Evolutionary conservation across 2,329 filamentous ascomycete genomes (phyloP).

Genomic region (Cordyceps militaris): DNA sequence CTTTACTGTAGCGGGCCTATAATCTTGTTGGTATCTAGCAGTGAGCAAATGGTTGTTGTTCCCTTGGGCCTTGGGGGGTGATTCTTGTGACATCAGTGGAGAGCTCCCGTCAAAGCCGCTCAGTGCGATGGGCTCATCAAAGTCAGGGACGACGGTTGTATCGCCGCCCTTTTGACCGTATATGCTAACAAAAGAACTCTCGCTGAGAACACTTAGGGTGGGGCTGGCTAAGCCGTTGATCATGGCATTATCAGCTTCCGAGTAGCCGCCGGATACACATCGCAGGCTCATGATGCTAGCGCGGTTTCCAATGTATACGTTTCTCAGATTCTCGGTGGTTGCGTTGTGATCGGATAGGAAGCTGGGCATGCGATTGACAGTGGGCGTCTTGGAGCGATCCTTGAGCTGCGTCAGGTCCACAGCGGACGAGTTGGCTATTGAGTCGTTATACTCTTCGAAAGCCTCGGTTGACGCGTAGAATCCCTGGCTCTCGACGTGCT

Average conservation of each 20-base stretch:
- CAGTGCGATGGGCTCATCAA: slow-evolving; percentile 26
- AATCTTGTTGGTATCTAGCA: neutral
- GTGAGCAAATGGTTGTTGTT: neutral
- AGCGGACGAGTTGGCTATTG: slow-evolving; percentile 19
- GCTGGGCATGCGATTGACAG: slow-evolving; percentile 53
- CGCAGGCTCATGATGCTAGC: slow-evolving; percentile 45
- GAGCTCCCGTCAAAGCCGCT: slow-evolving; percentile 21
- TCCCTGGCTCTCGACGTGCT: slow-evolving; percentile 39
- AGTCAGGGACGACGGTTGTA: slow-evolving; percentile 18
- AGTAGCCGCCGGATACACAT: slow-evolving; percentile 36
- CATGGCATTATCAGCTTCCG: slow-evolving; percentile 27
- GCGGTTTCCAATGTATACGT: slow-evolving; percentile 46
- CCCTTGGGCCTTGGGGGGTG: slow-evolving; percentile 9
- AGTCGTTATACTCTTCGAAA: slow-evolving; percentile 17
- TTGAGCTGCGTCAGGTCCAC: slow-evolving; percentile 12
- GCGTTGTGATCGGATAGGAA: slow-evolving; percentile 55
- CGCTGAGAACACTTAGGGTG: slow-evolving; percentile 56
- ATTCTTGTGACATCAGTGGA: neutral
- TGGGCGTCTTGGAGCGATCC: slow-evolving; percentile 27
- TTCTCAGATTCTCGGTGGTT: slow-evolving; percentile 54
- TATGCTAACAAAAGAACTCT: slow-evolving; percentile 60
- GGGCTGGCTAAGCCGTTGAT: slow-evolving; percentile 45
- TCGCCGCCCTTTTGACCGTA: slow-evolving; percentile 44
- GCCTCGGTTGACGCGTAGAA: slow-evolving; percentile 27
- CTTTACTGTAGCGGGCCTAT: slow-evolving; percentile 20